Conservation (phyloP, 345 rosid species). For the Moricandia arvensis region DNA sequence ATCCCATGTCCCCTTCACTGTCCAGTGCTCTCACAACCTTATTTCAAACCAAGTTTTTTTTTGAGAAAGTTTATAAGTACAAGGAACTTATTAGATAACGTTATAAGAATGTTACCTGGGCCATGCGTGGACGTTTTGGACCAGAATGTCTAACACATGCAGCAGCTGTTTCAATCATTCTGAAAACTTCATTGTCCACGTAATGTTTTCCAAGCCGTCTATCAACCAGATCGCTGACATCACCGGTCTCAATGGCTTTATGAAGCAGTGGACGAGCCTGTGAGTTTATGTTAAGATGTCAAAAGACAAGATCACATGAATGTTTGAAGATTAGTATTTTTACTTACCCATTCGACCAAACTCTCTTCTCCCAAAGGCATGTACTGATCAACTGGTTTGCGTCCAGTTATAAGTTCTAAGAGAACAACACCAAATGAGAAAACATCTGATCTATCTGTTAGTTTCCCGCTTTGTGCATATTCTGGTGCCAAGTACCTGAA, state of each 20-base stretch:
- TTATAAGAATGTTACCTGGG: slow-evolving; percentile 48
- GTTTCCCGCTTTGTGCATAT: slow-evolving; percentile 93
- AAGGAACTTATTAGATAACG: not conserved
- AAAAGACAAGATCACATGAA: not conserved
- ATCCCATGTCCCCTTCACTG: slow-evolving; percentile 61
- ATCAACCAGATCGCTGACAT: slow-evolving; percentile 62
- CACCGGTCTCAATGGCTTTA: slow-evolving; percentile 74
- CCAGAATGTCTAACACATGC: slow-evolving; percentile 95
- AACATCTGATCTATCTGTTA: slow-evolving; percentile 94
- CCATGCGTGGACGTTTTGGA: slow-evolving; percentile 90
- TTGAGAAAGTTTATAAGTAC: not conserved
- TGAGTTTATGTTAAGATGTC: slow-evolving; percentile 16
- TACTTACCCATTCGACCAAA: slow-evolving; percentile 96
- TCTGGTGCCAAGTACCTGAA: slow-evolving; percentile 93
- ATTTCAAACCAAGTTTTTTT: slow-evolving; percentile 5
- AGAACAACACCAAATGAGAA: slow-evolving; percentile 96
- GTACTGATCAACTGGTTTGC: slow-evolving; percentile 78
- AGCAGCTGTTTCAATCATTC: slow-evolving; percentile 91
- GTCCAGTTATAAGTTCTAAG: slow-evolving; percentile 91
- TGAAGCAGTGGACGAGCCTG: slow-evolving; percentile 85
- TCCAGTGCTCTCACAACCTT: slow-evolving; percentile 91
- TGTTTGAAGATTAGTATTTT: not conserved
- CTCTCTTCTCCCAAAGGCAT: slow-evolving; percentile 92
- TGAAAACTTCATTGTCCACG: slow-evolving; percentile 67
- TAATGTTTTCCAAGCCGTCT: slow-evolving; percentile 65